Evolutionary conservation across 73 alveolate species (phyloP).

Genomic region (Tetrahymena elliotti): DNA sequence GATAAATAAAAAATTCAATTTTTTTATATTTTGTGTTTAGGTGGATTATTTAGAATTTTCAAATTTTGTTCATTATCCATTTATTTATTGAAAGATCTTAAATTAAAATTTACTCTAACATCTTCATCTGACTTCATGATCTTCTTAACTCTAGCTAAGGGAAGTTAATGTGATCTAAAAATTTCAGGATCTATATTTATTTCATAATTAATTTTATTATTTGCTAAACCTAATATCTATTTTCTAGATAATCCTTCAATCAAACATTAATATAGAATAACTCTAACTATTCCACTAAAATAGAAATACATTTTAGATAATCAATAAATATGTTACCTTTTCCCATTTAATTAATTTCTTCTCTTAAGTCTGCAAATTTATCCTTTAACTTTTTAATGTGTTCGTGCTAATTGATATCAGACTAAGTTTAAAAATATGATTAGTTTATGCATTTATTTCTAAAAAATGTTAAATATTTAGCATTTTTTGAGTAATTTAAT

Average conservation of each 20-base stretch:
- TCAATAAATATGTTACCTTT: constrained; percentile 4
- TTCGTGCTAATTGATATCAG: constrained; percentile 11
- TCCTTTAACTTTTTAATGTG: constrained; percentile 39
- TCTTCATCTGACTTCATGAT: constrained; percentile 98
- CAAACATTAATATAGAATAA: too few species aligned
- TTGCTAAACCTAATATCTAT: not conserved
- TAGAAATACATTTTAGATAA: not conserved
- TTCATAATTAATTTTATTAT: not conserved
- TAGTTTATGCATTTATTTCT: too few species aligned
- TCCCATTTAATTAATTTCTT: constrained; percentile 35
- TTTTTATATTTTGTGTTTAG: not conserved
- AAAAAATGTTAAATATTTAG: too few species aligned
- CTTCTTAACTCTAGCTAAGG: constrained; percentile 96
- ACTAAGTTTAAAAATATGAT: not conserved
- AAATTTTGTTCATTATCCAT: too few species aligned
- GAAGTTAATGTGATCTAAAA: constrained; percentile 78
- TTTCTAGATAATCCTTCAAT: not conserved
- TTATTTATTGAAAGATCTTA: not conserved
- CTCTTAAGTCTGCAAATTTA: constrained; percentile 31
- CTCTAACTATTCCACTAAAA: too few species aligned
- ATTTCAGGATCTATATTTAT: constrained; percentile 51
- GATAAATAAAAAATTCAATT: not conserved
- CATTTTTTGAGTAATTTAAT: too few species aligned
- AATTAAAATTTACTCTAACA: constrained; percentile 53
- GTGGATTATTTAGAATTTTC: not conserved